Evolutionary conservation across 2,329 filamentous ascomycete species (phyloP).

Genomic region (Calonectria pteridis): DNA sequence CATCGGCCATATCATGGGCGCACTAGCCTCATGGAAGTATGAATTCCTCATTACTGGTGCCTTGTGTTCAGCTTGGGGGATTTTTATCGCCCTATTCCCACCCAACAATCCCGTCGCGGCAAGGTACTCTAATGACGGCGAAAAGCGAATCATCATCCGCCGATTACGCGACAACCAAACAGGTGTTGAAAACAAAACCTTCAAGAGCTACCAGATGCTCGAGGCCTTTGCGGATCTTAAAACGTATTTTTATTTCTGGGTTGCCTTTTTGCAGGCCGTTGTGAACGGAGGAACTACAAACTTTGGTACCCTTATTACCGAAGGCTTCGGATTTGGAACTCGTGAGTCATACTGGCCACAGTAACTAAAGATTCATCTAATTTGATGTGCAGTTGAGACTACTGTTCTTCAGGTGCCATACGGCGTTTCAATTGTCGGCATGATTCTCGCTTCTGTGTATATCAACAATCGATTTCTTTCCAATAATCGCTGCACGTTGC

Average conservation of each 20-base stretch:
- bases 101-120: not conserved
- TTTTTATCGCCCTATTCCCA: not conserved
- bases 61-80: not conserved
- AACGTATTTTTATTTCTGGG: not conserved
- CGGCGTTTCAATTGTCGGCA: not conserved
- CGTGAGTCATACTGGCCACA: not conserved
- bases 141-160: not conserved
- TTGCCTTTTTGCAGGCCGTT: not conserved
- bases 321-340: not conserved
- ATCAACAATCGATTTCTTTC: not conserved
- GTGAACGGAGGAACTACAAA: not conserved
- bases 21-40: not conserved
- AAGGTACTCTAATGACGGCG: not conserved
- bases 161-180: not conserved
- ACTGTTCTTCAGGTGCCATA: not conserved
- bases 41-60: not conserved
- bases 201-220: not conserved
- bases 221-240: not conserved
- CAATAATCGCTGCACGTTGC: not conserved
- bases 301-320: not conserved
- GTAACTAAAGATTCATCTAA: not conserved
- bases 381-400: not conserved
- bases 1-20: not conserved
- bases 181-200: not conserved
- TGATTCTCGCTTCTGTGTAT: not conserved